phyloP scores from a whole-genome alignment of 2,329 filamentous ascomycete species.

The Balansia obtecta region DNA sequence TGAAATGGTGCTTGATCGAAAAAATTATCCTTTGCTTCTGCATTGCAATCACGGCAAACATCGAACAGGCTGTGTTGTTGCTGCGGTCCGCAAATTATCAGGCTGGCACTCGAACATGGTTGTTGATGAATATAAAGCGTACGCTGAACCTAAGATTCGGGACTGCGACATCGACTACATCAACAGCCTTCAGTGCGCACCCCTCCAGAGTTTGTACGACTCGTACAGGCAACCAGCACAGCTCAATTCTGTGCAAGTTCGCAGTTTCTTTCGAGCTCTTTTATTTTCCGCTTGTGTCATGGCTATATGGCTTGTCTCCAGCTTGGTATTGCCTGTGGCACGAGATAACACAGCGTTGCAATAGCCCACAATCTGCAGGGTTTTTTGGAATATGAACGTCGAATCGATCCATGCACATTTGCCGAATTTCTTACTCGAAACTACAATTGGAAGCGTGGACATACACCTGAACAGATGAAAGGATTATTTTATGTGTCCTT shows the following conservation, averaged over 20 bases:
- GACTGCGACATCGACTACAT: conserved; percentile 50
- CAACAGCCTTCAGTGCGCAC: conserved; percentile 31
- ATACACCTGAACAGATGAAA: no score
- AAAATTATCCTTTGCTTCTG: conserved; percentile 69
- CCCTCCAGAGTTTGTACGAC: conserved; percentile 15
- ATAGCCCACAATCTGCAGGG: neutral
- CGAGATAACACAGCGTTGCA: neutral
- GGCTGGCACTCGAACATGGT: conserved; percentile 52
- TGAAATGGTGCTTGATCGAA: conserved; percentile 54
- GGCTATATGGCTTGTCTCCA: conserved; percentile 30
- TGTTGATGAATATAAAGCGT: conserved; percentile 61
- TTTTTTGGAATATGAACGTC: neutral
- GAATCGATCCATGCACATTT: no score
- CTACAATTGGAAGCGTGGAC: no score
- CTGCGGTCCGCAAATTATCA: conserved; percentile 60
- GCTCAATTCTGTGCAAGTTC: conserved; percentile 15
- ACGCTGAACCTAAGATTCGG: conserved; percentile 46
- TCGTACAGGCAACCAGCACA: conserved; percentile 5
- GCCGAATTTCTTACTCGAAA: no score
- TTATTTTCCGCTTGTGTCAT: conserved; percentile 29
- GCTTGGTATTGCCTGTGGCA: conserved; percentile 15
- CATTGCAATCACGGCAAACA: conserved; percentile 96
- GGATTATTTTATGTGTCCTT: no score
- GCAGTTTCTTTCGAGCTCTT: conserved; percentile 30
- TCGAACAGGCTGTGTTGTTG: conserved; percentile 81